Base-by-base conservation (phyloP, 78 protist species). In the Capsaspora owczarzaki region DNA sequence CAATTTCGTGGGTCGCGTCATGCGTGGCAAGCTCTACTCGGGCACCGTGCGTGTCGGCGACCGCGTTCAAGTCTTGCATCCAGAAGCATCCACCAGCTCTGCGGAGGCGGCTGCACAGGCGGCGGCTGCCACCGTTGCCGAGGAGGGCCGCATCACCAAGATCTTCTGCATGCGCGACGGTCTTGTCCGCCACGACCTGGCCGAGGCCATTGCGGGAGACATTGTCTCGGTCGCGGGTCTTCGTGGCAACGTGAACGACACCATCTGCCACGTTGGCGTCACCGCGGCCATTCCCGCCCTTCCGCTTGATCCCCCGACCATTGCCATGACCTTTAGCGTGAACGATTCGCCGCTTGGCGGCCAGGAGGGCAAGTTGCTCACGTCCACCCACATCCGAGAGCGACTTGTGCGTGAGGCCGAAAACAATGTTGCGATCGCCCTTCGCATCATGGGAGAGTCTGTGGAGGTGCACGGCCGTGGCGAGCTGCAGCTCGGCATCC, bases 271-370 rank as follows among this genome's bases (percentile, higher is more conserved):
- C 3, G 49, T 38, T 0, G 44, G 19, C 22, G 53, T 86, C 37
- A 53, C 76, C 42, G 47, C 0, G 40, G 78, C 91, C 61, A 0
- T 47, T 10, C 83, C 53, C 49, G 27, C 85, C 6, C 61, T 19
- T 19, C 93, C 96, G 41, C 86, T 93, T 42, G 96, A 94, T 76
- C 93, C 92, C 49, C 97, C 97, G 14, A 93, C 91, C 19, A 41
- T 92, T 69, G 40, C 88, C 12, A 86, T 94, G 88, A 71, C 81
- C 31, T 83, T 94, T 31, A 78, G 80, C 46, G 93, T 78, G 41
- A 93, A 92, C 81, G 84, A 78, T 51, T 74, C 89, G 20, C 94
- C 94, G 29, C 75, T 93, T 35, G 81, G 86, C 0, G 95, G 95
- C 16, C 77, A 85, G 75, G 97, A 89, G 31, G 97, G 94, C 56